phyloP scores from a whole-genome alignment of 192 early-diverging fungal genomes.

The Kappamyces sp. region DNA sequence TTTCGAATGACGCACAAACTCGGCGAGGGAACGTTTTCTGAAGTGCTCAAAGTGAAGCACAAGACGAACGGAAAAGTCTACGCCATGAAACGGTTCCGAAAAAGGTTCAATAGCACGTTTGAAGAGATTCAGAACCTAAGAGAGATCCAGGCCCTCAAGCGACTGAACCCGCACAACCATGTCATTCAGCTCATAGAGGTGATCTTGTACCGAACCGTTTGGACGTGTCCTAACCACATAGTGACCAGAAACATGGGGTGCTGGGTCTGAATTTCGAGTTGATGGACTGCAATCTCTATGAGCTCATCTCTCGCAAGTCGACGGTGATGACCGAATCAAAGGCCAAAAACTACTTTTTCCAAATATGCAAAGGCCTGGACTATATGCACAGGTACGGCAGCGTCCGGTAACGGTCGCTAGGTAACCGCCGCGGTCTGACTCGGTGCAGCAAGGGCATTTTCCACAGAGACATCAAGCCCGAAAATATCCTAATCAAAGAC shows the following conservation, averaged over 20 bases:
- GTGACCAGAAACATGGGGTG: conserved; percentile 50
- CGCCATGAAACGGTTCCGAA: conserved; percentile 61
- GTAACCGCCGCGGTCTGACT: conserved; percentile 1
- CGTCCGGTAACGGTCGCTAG: not conserved
- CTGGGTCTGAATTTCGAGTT: conserved; percentile 55
- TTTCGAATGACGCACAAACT: conserved; percentile 53
- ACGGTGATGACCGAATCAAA: conserved; percentile 42
- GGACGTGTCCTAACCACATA: conserved; percentile 13
- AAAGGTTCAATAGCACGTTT: conserved; percentile 48
- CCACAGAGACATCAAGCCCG: conserved; percentile 59
- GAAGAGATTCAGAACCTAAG: conserved; percentile 56
- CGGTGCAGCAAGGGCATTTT: conserved; percentile 52
- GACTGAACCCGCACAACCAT: conserved; percentile 50
- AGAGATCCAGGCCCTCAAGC: conserved; percentile 52
- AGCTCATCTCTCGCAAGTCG: conserved; percentile 49
- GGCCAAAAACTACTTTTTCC: conserved; percentile 50
- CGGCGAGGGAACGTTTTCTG: conserved; percentile 62
- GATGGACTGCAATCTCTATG: conserved; percentile 63
- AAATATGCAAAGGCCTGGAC: conserved; percentile 54
- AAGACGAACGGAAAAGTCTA: conserved; percentile 49
- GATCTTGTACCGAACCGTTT: conserved; percentile 36
- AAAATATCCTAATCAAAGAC: conserved; percentile 56
- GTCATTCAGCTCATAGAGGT: conserved; percentile 50
- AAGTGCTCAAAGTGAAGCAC: conserved; percentile 59
- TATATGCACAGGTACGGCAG: conserved; percentile 49